Base-by-base conservation (phyloP, 768 basidiomycete genomes). In the Strobilomyces confusus region DNA sequence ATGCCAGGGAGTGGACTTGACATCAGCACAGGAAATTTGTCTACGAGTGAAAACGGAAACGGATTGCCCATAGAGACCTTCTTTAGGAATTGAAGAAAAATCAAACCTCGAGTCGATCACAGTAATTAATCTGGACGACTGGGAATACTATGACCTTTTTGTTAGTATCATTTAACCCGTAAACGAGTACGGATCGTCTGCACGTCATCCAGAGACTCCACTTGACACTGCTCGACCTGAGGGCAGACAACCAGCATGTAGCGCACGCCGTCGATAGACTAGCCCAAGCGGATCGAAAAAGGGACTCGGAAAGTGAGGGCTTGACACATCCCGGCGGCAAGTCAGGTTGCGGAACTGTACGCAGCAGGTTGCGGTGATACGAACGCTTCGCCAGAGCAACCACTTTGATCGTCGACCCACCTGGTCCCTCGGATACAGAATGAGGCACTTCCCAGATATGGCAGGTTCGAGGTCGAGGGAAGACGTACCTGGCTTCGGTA, bases 41-140 rank as follows among this genome's bases (percentile, higher is more conserved):
- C 19, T 44, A 4, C 29, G 48, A 50, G 44, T 55, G 44, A 41
- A 51, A 49, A 46, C 48, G 46, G 33, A 44, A 40, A 53, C 41
- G 51, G 41, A 43, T 44, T 37, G 30, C 22, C 22, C 48, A 50
- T 17, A 46, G 45, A 56, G 26, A 41, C 37, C 23, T n/a, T 48
- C 17, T 58, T 53, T 58, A 14, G 30, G 55, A 42, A 44, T 29
- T 9, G 1, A 33, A 33, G 20, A 58, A 58, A 49, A 49, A 53
- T 58, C 50, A 58, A 58, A 58, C 44, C 38, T 54, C 51, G 11
- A 33, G 33, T 33, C 33, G 44, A 58, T 59, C 57, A 34, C 20
- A 36, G 6, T 32, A 58, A 52, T 58, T 32, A 44, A 58, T 52
- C 45, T 34, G 32, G 41, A 43, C 25, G 41, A 43, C 14, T 43